phyloP scores from a whole-genome alignment of 148 eudicot species.

The Rhododendron ovatum region DNA sequence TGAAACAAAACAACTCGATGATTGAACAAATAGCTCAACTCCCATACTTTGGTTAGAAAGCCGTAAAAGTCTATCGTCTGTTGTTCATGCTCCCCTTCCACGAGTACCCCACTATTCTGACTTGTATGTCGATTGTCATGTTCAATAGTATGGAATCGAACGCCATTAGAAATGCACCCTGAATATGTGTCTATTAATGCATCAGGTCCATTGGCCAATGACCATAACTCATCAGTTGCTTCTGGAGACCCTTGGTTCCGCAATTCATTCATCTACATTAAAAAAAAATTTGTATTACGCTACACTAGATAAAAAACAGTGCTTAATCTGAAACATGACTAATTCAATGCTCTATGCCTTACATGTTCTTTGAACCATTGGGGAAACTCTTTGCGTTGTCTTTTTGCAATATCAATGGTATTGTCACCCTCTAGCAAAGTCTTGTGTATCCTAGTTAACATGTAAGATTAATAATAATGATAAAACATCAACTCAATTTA shows the following conservation, averaged over 20 bases:
- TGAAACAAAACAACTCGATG: not conserved
- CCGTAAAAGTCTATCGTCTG: not conserved
- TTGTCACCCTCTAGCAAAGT: not conserved
- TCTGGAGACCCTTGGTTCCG: not conserved
- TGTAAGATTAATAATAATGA: not conserved
- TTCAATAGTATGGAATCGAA: not conserved
- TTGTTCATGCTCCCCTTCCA: conserved; percentile 1
- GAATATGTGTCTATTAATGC: not conserved
- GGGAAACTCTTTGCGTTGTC: not conserved
- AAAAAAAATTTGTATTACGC: not conserved
- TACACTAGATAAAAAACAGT: not conserved
- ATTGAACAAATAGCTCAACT: not conserved
- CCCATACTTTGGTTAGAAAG: not conserved
- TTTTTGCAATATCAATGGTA: not conserved
- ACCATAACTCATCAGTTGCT: not conserved
- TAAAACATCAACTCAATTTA: not conserved
- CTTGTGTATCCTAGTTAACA: not conserved
- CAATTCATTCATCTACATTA: not conserved
- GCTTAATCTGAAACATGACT: not conserved
- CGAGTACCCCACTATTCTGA: conserved; percentile 9
- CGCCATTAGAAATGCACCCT: conserved; percentile 4
- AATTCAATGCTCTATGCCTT: not conserved
- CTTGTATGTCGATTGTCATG: not conserved
- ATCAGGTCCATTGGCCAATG: conserved; percentile 3
- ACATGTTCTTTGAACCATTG: not conserved